Base-by-base conservation (phyloP, 2,329 filamentous ascomycete species). In the Phoma herbarum region DNA sequence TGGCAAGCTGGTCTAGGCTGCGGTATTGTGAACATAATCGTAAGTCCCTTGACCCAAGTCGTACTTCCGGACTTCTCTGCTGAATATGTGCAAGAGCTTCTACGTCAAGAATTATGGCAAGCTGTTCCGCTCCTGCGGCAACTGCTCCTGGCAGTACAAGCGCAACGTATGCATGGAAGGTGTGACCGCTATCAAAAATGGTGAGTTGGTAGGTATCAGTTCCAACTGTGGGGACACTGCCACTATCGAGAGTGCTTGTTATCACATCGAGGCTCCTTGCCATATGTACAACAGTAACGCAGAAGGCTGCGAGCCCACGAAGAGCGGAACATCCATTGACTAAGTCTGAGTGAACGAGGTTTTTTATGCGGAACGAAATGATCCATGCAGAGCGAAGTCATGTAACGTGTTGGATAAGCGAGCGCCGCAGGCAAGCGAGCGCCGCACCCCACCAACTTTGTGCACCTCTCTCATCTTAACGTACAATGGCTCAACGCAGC, bases 161-260 rank as follows among this genome's bases (percentile, higher is more conserved):
- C 75, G 80, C 33, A 75, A 79, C 61, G 73, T 80, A 41, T 71
- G 79, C 55, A 73, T 83, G 35, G 68, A 78, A 60, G 76, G 76
- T 52, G 67, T 78, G 44, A 70, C 70, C 11, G 78, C 77, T 45
- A 75, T 76, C 35, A 65, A 71, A 16, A 66, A 72, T 50, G 79
- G 79, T 37, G 70, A 71, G 49, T 72, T 80, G 31, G 80, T 73
- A 60, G 79, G 80, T 25, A 81, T 82, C 66, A 82, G 82, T 71
- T 75, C 72, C 41, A 83, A 82, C 75, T 82, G 79, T 56, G 79
- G 79, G 11, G 80, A 81, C 62, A 80, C 79, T 1, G 78, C 78
- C 56, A 78, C 68, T 42, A 64, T 74, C 43, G 66, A 61, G 64
- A 63, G 67, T 20, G 57, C 61, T 12, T 68, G 66, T 54, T 57